A percentile compares a stretch with the other conserved stretches of the same genome.
phyloP scores from a whole-genome alignment of 1,139 yeast genomes.

The Candida gigantensis region DNA sequence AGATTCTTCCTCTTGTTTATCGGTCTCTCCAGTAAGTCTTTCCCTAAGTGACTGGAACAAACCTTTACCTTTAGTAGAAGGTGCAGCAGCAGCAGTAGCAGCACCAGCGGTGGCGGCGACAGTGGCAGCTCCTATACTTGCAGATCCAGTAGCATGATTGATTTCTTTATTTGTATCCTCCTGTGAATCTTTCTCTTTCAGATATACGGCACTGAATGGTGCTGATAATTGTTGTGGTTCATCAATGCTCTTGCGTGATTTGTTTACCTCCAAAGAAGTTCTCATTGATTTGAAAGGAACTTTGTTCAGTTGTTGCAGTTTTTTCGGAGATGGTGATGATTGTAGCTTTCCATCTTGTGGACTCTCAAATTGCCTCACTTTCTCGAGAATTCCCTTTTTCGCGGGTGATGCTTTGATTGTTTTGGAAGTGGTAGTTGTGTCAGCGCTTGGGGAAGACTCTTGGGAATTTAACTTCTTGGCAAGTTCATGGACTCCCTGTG shows the following conservation, averaged over 20 bases:
- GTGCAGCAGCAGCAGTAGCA: slow-evolving; percentile 1
- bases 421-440: slow-evolving; percentile 1
- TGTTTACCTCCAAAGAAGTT: slow-evolving; percentile 9
- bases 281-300: slow-evolving; percentile 10
- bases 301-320: slow-evolving; percentile 4
- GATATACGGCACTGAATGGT: slow-evolving; percentile 16
- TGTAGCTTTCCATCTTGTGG: slow-evolving; percentile 14
- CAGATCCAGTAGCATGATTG: slow-evolving; percentile 15
- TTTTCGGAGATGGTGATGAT: slow-evolving; percentile 13
- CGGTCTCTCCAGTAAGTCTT: slow-evolving; percentile 21
- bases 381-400: slow-evolving; percentile 30
- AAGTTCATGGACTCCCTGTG: slow-evolving; percentile 5
- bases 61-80: slow-evolving; percentile 29
- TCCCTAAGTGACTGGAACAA: slow-evolving; percentile 39
- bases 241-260: slow-evolving; percentile 2
- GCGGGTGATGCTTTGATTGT: slow-evolving; percentile 9
- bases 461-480: slow-evolving; percentile 3
- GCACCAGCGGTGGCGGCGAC: slow-evolving; percentile 5
- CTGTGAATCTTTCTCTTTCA: slow-evolving; percentile 7
- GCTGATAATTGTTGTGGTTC: slow-evolving; percentile 17
- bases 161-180: slow-evolving; percentile 7
- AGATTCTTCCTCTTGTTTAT: slow-evolving; percentile 4
- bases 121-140: slow-evolving; percentile 1
- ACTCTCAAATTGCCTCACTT: slow-evolving; percentile 41
- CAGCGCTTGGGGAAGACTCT: slow-evolving; percentile 5